phyloP scores from a whole-genome alignment of 2,329 filamentous ascomycete genomes.

The Pseudomassariella vexata region DNA sequence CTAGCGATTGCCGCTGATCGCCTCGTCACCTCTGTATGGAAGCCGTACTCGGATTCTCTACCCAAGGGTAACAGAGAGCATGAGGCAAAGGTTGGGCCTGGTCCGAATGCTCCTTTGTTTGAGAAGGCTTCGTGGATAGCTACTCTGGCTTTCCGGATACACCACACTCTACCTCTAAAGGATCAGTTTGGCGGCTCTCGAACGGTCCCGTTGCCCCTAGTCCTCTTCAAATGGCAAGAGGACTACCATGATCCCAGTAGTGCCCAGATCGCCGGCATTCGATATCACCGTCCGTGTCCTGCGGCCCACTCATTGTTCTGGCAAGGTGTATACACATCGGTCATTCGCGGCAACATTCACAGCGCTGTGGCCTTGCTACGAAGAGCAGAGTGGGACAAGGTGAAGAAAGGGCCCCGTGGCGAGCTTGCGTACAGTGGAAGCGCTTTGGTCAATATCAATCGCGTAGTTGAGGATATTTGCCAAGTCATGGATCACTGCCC shows the following conservation, averaged over 20 bases:
- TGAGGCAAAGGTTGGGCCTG: conserved; percentile 59
- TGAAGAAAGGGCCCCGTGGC: conserved; percentile 60
- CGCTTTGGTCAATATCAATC: conserved; percentile 73
- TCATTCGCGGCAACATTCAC: conserved; percentile 69
- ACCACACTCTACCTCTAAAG: conserved; percentile 54
- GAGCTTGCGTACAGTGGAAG: conserved; percentile 66
- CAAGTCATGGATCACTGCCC: conserved; percentile 70
- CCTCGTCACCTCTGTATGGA: conserved; percentile 49
- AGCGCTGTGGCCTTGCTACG: conserved; percentile 64
- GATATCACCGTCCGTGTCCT: conserved; percentile 62
- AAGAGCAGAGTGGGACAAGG: conserved; percentile 72
- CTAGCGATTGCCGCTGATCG: conserved; percentile 47
- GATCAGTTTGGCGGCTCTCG: conserved; percentile 30
- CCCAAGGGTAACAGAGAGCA: conserved; percentile 47
- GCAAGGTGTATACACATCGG: conserved; percentile 70
- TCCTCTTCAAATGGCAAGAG: conserved; percentile 79
- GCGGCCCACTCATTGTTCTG: conserved; percentile 76
- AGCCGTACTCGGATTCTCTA: conserved; percentile 42
- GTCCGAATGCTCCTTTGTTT: conserved; percentile 54
- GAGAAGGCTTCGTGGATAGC: conserved; percentile 77
- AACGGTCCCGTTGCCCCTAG: conserved; percentile 59
- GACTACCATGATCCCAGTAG: conserved; percentile 67
- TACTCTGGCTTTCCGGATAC: conserved; percentile 69
- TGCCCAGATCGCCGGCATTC: conserved; percentile 59
- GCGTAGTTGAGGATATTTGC: conserved; percentile 63